Evolutionary conservation across 192 early-diverging fungal species (phyloP).

Genomic region (Coemansia sp.): DNA sequence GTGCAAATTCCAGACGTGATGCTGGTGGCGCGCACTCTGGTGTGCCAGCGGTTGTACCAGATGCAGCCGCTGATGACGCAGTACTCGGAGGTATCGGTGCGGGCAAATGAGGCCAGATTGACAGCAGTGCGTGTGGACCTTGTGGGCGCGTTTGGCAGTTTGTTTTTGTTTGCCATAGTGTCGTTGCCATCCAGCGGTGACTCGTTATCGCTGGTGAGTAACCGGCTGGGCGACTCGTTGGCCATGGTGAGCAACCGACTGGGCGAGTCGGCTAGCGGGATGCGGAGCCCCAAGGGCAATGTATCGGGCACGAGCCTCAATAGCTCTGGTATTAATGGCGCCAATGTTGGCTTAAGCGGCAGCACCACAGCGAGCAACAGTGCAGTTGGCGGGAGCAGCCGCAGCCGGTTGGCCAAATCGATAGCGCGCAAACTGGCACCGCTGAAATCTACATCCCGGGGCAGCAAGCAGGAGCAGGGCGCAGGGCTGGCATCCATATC

Average conservation of each 20-base stretch:
- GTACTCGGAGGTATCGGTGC: constrained; percentile 47
- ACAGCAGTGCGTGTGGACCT: constrained; percentile 21
- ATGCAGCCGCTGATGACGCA: constrained; percentile 55
- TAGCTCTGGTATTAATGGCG: neutral
- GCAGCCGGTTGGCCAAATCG: constrained; percentile 49
- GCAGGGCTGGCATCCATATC: constrained; percentile 40
- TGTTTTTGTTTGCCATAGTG: constrained; percentile 46
- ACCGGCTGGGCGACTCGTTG: constrained; percentile 2
- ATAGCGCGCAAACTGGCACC: constrained; percentile 52
- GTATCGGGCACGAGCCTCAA: neutral
- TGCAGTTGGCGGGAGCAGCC: constrained; percentile 8
- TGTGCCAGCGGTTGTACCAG: constrained; percentile 52
- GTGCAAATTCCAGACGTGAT: constrained; percentile 47
- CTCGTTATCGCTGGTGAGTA: constrained; percentile 2
- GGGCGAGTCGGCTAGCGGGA: constrained; percentile 5
- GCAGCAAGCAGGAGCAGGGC: constrained; percentile 46
- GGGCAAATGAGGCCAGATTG: constrained; percentile 16
- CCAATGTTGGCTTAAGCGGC: neutral
- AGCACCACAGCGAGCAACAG: constrained; percentile 8
- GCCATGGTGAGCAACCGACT: neutral
- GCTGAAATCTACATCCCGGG: constrained; percentile 38
- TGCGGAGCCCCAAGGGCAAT: neutral
- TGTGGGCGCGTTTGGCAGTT: constrained; percentile 29
- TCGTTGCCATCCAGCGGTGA: constrained; percentile 31
- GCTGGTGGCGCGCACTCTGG: constrained; percentile 40